Conservation (phyloP, 768 basidiomycete genomes). For the Leccinum uliginosum region DNA sequence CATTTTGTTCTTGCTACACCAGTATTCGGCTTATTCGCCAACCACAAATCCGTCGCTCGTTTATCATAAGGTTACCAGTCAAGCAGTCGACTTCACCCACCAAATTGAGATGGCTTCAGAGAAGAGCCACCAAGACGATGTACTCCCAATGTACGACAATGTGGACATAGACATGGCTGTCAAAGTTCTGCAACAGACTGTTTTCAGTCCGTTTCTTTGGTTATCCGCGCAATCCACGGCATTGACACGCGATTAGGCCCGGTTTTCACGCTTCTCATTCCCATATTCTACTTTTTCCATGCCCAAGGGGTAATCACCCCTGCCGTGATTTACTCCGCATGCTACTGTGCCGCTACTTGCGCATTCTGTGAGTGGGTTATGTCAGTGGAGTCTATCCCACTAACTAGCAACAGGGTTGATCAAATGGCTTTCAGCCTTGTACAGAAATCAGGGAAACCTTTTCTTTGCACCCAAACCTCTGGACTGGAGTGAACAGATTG, state of each 20-base stretch:
- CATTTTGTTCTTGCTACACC: background rate
- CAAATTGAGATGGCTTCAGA: constrained; percentile 7
- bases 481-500: constrained; percentile 87
- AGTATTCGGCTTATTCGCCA: background rate
- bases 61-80: background rate
- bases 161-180: constrained; percentile 75
- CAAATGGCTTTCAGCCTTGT: constrained; percentile 66
- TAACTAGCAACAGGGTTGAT: constrained; percentile 48
- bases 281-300: constrained; percentile 74
- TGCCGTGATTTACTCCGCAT: constrained; percentile 44
- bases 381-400: background rate
- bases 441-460: constrained; percentile 68
- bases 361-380: constrained; percentile 55
- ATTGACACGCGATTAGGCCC: constrained; percentile 50
- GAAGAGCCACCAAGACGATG: constrained; percentile 25
- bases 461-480: constrained; percentile 57
- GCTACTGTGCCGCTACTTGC: constrained; percentile 58
- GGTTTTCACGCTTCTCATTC: constrained; percentile 78
- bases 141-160: constrained; percentile 55
- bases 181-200: constrained; percentile 74
- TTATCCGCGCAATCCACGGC: background rate
- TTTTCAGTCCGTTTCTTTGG: constrained; percentile 57
- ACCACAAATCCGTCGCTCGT: background rate
- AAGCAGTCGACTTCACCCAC: background rate
- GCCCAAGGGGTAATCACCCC: constrained; percentile 50